A percentile compares a stretch with the other conserved stretches of the same genome.
These are phyloP conservation scores for Euphorbia celastroides DNA, from an alignment of 441 rosid genomes.

Conservation along the genomic window DNA sequence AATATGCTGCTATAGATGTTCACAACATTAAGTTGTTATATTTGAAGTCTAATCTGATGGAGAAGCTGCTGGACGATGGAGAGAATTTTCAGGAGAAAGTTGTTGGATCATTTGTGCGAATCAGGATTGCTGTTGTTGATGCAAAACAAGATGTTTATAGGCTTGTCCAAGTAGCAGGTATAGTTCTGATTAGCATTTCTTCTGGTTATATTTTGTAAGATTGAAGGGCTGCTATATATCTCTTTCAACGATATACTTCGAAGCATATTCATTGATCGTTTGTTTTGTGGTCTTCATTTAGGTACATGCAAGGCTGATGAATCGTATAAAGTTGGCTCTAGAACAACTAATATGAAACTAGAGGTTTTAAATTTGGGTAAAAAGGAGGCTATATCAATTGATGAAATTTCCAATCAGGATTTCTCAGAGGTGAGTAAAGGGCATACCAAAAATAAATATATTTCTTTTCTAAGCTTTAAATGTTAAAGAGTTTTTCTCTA, in stretches of 20 bases:
- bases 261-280: slow-evolving; percentile 5
- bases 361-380: slow-evolving; percentile 71
- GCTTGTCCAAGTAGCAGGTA: slow-evolving; percentile 97
- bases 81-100: slow-evolving; percentile 72
- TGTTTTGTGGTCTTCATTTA: slow-evolving; percentile 26
- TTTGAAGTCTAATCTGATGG: slow-evolving; percentile 65
- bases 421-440: slow-evolving; percentile 72
- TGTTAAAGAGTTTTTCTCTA: not conserved
- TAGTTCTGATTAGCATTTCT: slow-evolving; percentile 22
- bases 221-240: slow-evolving; percentile 10
- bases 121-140: slow-evolving; percentile 60
- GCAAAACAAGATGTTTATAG: slow-evolving; percentile 71
- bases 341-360: slow-evolving; percentile 55
- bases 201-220: slow-evolving; percentile 18
- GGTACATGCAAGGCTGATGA: slow-evolving; percentile 63
- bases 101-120: slow-evolving; percentile 84
- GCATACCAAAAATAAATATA: not conserved
- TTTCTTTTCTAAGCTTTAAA: not conserved
- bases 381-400: slow-evolving; percentile 70
- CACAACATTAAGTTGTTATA: slow-evolving; percentile 80
- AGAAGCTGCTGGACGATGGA: slow-evolving; percentile 61
- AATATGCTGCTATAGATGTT: slow-evolving; percentile 81
- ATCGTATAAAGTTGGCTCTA: slow-evolving; percentile 62
- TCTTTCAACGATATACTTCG: not conserved
- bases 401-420: slow-evolving; percentile 77